Base-by-base conservation (phyloP, 2,329 filamentous ascomycete genomes). In the Nemania bipapillata region DNA sequence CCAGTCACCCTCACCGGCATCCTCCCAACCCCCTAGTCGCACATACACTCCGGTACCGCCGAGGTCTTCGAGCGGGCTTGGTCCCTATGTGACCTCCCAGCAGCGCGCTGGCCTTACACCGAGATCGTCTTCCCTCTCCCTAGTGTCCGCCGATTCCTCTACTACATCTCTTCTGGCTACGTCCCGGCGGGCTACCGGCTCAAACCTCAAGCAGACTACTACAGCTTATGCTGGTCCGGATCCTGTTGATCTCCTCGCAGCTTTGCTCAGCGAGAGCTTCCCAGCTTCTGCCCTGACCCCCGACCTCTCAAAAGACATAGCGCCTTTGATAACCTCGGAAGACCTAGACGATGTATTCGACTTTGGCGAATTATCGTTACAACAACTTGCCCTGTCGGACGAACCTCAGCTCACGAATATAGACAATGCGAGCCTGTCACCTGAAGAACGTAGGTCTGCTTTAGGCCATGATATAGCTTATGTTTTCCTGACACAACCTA, bases 101-200 rank as follows among this genome's bases (percentile, higher is more conserved):
- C 77, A 79, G 74, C 87, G 93, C 66, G 87, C 91, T 24, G 89
- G 88, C 15, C 81, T 91, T 47, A 89, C 86, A 55, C 89, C 92
- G 24, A 87, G 92, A 70, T 74, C 77, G 1, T 90, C 89, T 5
- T 97, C 95, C 0, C 92, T 92, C 6, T 96, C 93, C 1, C 84
- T 95, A n/a, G 84, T 88, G 11, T 89, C 92, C 5, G 92, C 88
- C 80, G 91, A 93, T 63, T 97, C 95, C 2, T 90, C 88, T 3
- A 85, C 89, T 0, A 97, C 89, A 53, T 78, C 93, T 47, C 84
- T 97, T 26, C 86, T 93, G 24, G 84, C 87, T n/a, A 85, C 86
- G 3, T 84, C 87, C 32, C 87, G 89, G 69, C 84, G 87, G 66
- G 83, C 87, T 62, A 92, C 93, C 84, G 91, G 91, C 60, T 90